These are phyloP conservation scores for Pythium apleroticum DNA, from an alignment of 352 stramenopile genomes.

Conservation along the genomic window DNA sequence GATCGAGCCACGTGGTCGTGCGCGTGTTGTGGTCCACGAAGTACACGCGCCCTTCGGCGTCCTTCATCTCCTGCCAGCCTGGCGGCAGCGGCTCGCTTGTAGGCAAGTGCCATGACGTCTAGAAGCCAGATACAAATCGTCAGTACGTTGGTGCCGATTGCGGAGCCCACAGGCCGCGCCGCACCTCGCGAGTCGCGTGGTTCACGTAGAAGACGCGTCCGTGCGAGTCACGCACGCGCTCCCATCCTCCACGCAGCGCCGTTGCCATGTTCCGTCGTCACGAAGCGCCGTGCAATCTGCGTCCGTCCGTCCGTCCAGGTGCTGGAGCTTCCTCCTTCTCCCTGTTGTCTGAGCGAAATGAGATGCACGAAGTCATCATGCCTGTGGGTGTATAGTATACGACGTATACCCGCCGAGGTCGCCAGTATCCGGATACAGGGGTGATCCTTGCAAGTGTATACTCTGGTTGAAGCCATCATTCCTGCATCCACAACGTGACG, in stretches of 20 bases:
- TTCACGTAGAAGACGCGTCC: constrained; percentile 89
- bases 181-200: constrained; percentile 74
- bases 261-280: constrained; percentile 16
- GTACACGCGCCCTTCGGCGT: constrained; percentile 72
- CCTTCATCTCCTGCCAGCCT: constrained; percentile 81
- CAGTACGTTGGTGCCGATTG: not conserved
- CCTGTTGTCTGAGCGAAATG: not conserved
- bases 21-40: constrained; percentile 83
- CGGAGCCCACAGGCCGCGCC: constrained; percentile 2
- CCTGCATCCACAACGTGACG: not conserved
- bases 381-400: not conserved
- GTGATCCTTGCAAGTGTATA: not conserved
- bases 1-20: constrained; percentile 80
- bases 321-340: not conserved
- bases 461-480: not conserved
- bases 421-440: not conserved
- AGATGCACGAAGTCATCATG: not conserved
- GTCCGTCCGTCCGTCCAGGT: too few species aligned
- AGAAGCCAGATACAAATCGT: not conserved
- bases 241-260: constrained; percentile 43
- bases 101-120: constrained; percentile 84
- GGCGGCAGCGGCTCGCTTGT: constrained; percentile 63
- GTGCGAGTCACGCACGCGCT: constrained; percentile 79
- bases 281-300: not conserved
- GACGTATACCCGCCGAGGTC: not conserved